These are phyloP conservation scores for Fistulinella staudtii DNA, from an alignment of 1,284 basidiomycete genomes.

Conservation along the genomic window DNA sequence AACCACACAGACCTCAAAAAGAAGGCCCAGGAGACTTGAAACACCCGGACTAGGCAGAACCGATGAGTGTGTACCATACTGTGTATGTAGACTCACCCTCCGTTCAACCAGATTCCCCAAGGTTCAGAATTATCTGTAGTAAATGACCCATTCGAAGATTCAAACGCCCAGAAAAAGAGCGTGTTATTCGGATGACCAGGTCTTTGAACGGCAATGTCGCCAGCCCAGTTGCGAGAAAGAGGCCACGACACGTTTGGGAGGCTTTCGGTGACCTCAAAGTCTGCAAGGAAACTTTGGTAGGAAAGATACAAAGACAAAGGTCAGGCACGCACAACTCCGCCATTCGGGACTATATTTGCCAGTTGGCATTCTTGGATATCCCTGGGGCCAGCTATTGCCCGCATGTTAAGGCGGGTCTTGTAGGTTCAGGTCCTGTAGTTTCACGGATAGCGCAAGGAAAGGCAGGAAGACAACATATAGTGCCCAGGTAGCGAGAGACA, in stretches of 20 bases:
- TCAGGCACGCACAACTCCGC: conserved; percentile 51
- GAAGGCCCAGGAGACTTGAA: conserved; percentile 60
- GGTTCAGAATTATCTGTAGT: conserved; percentile 46
- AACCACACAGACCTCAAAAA: conserved; percentile 51
- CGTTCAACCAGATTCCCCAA: conserved; percentile 75
- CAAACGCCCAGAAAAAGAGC: conserved; percentile 67
- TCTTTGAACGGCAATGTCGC: conserved; percentile 64
- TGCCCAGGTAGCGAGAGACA: no score
- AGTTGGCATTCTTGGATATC: conserved; percentile 27
- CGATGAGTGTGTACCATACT: neutral
- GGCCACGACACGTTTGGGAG: conserved; percentile 64
- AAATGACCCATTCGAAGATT: conserved; percentile 57
- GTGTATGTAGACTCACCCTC: conserved; percentile 45
- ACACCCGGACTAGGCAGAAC: conserved; percentile 63
- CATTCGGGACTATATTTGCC: conserved; percentile 54
- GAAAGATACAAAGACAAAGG: conserved; percentile 34
- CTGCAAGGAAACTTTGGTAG: conserved; percentile 46
- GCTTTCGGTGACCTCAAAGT: conserved; percentile 50
- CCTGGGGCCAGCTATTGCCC: conserved; percentile 25
- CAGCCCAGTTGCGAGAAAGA: conserved; percentile 56
- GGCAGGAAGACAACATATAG: no score
- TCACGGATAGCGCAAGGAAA: no score
- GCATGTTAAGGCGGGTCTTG: no score
- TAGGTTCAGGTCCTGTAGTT: no score
- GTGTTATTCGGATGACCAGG: conserved; percentile 56